Percentiles rank a stretch among this genome's conserved stretches.
phyloP scores from a whole-genome alignment of 345 rosid genomes.

The Brassica carinata region DNA sequence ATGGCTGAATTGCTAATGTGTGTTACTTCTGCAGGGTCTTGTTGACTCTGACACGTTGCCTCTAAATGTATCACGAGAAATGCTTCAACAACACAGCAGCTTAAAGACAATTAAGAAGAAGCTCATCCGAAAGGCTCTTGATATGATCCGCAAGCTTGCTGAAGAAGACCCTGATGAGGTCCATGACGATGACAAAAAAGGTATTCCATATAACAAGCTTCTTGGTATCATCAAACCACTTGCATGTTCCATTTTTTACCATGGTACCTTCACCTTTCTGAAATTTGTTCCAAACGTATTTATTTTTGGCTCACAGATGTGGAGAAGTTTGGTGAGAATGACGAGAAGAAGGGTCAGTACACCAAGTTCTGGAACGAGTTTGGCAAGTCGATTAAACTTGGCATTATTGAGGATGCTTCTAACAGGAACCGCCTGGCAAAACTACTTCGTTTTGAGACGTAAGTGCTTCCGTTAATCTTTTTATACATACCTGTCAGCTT shows the following conservation, averaged over 20 bases:
- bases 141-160: constrained; percentile 88
- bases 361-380: constrained; percentile 95
- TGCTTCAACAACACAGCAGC: constrained; percentile 97
- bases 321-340: constrained; percentile 61
- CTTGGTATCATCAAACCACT: neutral
- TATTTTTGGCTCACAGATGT: constrained; percentile 47
- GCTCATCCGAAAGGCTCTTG: constrained; percentile 93
- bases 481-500: neutral
- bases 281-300: neutral
- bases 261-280: neutral
- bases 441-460: constrained; percentile 94
- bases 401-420: constrained; percentile 91
- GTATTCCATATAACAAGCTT: constrained; percentile 39
- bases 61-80: constrained; percentile 92
- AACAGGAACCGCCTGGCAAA: constrained; percentile 94
- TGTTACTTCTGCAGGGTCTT: constrained; percentile 71
- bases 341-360: constrained; percentile 92
- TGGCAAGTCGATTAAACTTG: constrained; percentile 96
- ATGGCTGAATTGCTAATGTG: constrained; percentile 8
- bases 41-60: constrained; percentile 97
- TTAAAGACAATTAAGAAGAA: constrained; percentile 97
- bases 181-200: constrained; percentile 74
- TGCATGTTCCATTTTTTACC: neutral
- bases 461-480: constrained; percentile 15
- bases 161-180: constrained; percentile 91